Evolutionary conservation across 2,329 filamentous ascomycete genomes (phyloP).

Genomic region (Davidsoniella virescens): DNA sequence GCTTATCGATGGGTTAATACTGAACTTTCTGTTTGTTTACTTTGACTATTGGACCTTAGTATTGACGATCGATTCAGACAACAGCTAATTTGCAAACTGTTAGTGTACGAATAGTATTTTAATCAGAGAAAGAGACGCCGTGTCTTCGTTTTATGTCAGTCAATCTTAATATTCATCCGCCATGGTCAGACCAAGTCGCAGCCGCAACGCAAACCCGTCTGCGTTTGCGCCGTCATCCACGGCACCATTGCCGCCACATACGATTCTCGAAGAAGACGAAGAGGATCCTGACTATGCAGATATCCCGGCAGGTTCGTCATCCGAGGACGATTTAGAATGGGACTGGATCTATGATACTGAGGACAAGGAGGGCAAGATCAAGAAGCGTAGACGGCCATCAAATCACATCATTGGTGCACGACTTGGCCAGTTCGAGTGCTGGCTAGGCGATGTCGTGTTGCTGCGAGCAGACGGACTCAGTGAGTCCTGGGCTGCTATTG

Average conservation of each 20-base stretch:
- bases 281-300: background rate
- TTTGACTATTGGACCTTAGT: background rate
- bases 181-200: slow-evolving; percentile 12
- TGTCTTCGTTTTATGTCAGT: too few species aligned
- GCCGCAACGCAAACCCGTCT: slow-evolving; percentile 3
- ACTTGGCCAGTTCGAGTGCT: slow-evolving; percentile 68
- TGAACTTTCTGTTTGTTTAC: background rate
- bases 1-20: background rate
- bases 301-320: background rate
- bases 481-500: slow-evolving; percentile 83
- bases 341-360: slow-evolving; percentile 13
- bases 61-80: background rate
- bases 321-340: slow-evolving; percentile 11
- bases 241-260: background rate
- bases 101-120: too few species aligned
- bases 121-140: too few species aligned
- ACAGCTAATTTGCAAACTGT: background rate
- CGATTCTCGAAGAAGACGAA: background rate
- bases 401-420: slow-evolving; percentile 60
- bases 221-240: background rate
- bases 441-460: slow-evolving; percentile 66
- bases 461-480: slow-evolving; percentile 75
- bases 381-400: slow-evolving; percentile 23
- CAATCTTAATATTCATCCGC: too few species aligned
- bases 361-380: slow-evolving; percentile 13